phyloP scores from a whole-genome alignment of 768 basidiomycete species.

The Russula abietina region DNA sequence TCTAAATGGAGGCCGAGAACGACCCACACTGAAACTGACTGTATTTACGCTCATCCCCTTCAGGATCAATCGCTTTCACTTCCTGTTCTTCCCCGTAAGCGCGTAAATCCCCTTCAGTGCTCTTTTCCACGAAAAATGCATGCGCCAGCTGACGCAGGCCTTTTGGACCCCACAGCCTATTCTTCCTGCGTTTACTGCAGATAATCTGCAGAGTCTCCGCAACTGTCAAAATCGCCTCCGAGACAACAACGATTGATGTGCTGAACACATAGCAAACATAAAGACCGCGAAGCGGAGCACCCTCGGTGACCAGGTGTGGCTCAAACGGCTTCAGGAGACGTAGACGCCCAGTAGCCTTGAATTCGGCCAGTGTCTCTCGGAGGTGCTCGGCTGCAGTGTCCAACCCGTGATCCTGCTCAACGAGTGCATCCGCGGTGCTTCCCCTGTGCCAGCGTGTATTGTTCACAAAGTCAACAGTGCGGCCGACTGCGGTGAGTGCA shows the following conservation, averaged over 20 bases:
- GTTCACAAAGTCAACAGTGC: slow-evolving; percentile 33
- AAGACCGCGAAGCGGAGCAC: slow-evolving; percentile 37
- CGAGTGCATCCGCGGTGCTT: slow-evolving; percentile 23
- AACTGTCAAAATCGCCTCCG: slow-evolving; percentile 34
- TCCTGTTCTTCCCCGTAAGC: slow-evolving; percentile 31
- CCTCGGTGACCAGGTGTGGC: slow-evolving; percentile 30
- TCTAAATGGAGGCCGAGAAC: slow-evolving; percentile 1
- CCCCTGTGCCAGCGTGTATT: slow-evolving; percentile 30
- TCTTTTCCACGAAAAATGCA: slow-evolving; percentile 29
- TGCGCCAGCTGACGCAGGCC: slow-evolving; percentile 36
- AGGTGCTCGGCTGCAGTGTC: slow-evolving; percentile 29
- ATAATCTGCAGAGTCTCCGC: slow-evolving; percentile 36
- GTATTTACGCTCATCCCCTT: slow-evolving; percentile 24
- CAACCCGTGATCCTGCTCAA: slow-evolving; percentile 25
- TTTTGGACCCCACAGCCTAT: slow-evolving; percentile 47
- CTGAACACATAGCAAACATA: slow-evolving; percentile 48
- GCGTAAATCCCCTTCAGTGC: slow-evolving; percentile 27
- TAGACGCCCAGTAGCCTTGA: slow-evolving; percentile 33
- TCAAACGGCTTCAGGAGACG: slow-evolving; percentile 41
- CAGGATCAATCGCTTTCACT: slow-evolving; percentile 28
- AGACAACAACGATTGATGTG: slow-evolving; percentile 38
- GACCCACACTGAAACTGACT: slow-evolving; percentile 16
- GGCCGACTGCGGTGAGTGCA: slow-evolving; percentile 29
- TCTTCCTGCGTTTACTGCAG: slow-evolving; percentile 34
- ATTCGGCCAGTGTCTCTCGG: slow-evolving; percentile 30